Conservation (phyloP, 306 rosid genomes). For the Echinosophora koreensis region DNA sequence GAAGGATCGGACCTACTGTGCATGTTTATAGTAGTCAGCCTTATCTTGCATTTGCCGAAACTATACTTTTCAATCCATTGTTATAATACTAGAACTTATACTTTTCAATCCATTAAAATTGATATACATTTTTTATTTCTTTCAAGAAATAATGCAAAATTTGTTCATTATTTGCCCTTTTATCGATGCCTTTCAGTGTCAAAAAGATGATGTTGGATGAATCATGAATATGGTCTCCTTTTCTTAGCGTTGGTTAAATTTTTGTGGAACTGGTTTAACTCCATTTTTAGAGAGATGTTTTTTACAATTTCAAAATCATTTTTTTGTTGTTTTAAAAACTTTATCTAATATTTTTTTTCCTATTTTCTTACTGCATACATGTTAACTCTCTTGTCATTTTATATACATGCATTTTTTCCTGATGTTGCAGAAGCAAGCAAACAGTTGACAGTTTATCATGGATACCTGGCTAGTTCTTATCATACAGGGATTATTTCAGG, state of each 20-base stretch:
- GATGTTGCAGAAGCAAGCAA: conserved; percentile 60
- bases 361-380: conserved; percentile 24
- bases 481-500: conserved; percentile 94
- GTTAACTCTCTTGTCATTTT: conserved; percentile 1
- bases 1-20: too few species aligned
- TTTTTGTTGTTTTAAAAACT: neutral
- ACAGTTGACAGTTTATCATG: conserved; percentile 77
- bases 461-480: conserved; percentile 89
- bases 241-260: conserved; percentile 21
- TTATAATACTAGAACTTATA: too few species aligned
- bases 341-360: neutral
- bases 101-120: too few species aligned
- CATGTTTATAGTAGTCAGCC: too few species aligned
- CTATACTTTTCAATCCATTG: too few species aligned
- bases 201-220: conserved; percentile 15
- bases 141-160: neutral
- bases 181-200: neutral
- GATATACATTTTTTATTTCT: too few species aligned
- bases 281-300: neutral
- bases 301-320: neutral
- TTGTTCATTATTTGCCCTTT: conserved; percentile 8
- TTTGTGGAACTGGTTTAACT: conserved; percentile 23
- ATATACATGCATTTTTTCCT: conserved; percentile 17
- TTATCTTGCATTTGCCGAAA: too few species aligned
- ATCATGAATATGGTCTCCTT: neutral